These are phyloP conservation scores for Colletotrichum sansevieriae DNA, from an alignment of 2,329 filamentous ascomycete genomes.

Conservation along the genomic window DNA sequence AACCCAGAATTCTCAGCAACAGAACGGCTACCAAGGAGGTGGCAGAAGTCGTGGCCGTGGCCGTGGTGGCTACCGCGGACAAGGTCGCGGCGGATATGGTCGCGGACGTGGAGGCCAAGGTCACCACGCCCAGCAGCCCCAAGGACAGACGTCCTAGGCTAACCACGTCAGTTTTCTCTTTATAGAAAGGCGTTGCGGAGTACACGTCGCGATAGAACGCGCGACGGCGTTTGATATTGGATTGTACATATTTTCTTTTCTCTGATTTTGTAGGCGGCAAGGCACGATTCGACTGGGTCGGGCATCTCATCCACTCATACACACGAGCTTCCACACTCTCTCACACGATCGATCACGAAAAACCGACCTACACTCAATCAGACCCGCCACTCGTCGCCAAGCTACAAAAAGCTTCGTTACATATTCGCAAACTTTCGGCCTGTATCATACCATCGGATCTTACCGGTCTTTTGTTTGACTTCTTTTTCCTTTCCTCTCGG, in stretches of 20 bases:
- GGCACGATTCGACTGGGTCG: constrained; percentile 41
- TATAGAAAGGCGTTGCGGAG: constrained; percentile 40
- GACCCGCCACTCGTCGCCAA: constrained; percentile 32
- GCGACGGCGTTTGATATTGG: constrained; percentile 37
- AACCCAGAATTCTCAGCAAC: constrained; percentile 48
- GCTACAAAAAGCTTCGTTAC: constrained; percentile 38
- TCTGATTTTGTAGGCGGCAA: constrained; percentile 25
- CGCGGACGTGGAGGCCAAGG: constrained; percentile 43
- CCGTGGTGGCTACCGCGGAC: constrained; percentile 44
- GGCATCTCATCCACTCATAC: constrained; percentile 34
- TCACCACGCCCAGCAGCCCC: constrained; percentile 35
- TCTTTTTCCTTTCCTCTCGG: constrained; percentile 39
- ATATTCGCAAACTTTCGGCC: constrained; percentile 42
- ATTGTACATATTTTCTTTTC: constrained; percentile 44
- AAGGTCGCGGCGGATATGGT: constrained; percentile 35
- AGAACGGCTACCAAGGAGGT: constrained; percentile 50
- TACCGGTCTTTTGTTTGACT: constrained; percentile 41
- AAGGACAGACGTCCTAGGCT: constrained; percentile 49
- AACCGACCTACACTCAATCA: constrained; percentile 34
- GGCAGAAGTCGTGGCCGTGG: constrained; percentile 47
- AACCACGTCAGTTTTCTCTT: constrained; percentile 41
- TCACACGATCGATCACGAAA: constrained; percentile 37
- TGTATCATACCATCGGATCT: constrained; percentile 41
- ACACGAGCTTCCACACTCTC: constrained; percentile 23
- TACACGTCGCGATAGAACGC: constrained; percentile 33